Evolutionary conservation across 2,329 filamentous ascomycete genomes (phyloP), one percentile per base, ranked within the genome.

Genomic region (Cladosporium sp.): DNA sequence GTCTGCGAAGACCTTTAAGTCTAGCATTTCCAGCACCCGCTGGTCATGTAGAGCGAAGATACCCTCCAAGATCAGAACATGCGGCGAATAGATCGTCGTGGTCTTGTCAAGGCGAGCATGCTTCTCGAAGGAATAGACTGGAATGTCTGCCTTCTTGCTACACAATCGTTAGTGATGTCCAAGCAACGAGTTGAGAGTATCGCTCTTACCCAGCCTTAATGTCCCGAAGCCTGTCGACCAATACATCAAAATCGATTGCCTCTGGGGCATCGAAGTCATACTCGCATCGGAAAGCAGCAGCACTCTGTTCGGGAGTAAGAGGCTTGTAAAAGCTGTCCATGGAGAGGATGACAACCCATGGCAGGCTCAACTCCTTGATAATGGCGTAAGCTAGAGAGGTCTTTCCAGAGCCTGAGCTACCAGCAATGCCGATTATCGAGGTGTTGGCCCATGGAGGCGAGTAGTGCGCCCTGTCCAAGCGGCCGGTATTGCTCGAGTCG

Each of bases 291-390:
- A 96, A 96, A 0, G 93, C 93, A 61, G 82, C 80, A 57, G 76
- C 82, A 47, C 89, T 92, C 65, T 93, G 78, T 64, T 91, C 90
- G 2, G 84, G 77, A 15, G 82, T 86, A 60, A 99, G 74, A 15
- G 85, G 86, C 72, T 96, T 97, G 74, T 99, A 99, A 70, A 96
- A 99, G 11, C 92, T 96, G 70, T 99, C 93, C 86, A 99, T 97
- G 37, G 91, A 95, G 61, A 99, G 72, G 70, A 99, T 96, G 43
- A 96, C 91, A 55, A 99, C 93, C 92, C 93, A 99, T 51, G 93
- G 93, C 57, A 99, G 74, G 70, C 93, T 96, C 61, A 99, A 75
- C 63, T 88, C 85, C 62, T 82, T 85, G 57, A 97, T 88, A 61
- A 99, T 96, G 57, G 92, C 89, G 67, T 95, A 82, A 27, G 93